Base-by-base conservation (phyloP, 2,329 filamentous ascomycete species). In the Thelonectria rubi region DNA sequence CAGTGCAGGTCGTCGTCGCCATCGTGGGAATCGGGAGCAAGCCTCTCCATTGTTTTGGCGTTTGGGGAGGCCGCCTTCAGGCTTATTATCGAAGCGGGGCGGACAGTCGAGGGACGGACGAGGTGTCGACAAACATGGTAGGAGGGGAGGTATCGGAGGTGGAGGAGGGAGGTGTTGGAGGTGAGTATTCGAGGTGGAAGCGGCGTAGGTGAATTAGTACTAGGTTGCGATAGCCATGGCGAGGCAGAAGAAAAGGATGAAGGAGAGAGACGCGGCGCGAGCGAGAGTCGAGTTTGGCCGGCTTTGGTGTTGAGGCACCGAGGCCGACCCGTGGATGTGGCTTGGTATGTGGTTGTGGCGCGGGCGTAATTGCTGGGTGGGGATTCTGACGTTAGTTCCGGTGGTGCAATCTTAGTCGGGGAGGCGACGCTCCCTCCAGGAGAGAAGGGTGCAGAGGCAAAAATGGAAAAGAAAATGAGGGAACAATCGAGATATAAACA, bases 1-100 rank as follows among this genome's bases (percentile, higher is more conserved):
- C 95, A 98, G 52, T 79, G 81, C 65, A 88, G 74, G 17, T 79
- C 68, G 45, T 57, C 54, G 73, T 73, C 65, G 43, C 72, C 69
- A 39, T 56, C 60, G 59, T 65, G 65, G 40, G 62, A 60, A 30
- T 47, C 45, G 47, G 59, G 56, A 52, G 70, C 65, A 47, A 71
- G 69, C 64, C 63, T 69, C 65, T 71, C 65, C 68, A 72, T 68
- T 52, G 60, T 65, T 37, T 37, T 39, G 58, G 62, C 59, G 66
- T 64, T 63, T 65, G 61, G 65, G 65, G 53, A 49, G 53, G 53
- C 53, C 53, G 45, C 45, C 15, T 15, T 40, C 18, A 14, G n/a
- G 48, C 26, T 30, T 30, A 21, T 56, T 56, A 55, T 63, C 56
- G 55, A 24, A 57, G 60, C 42, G 37, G 60, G 60, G 58, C 52